phyloP scores from a whole-genome alignment of 2,329 filamentous ascomycete species.

The Penicillium sp. region DNA sequence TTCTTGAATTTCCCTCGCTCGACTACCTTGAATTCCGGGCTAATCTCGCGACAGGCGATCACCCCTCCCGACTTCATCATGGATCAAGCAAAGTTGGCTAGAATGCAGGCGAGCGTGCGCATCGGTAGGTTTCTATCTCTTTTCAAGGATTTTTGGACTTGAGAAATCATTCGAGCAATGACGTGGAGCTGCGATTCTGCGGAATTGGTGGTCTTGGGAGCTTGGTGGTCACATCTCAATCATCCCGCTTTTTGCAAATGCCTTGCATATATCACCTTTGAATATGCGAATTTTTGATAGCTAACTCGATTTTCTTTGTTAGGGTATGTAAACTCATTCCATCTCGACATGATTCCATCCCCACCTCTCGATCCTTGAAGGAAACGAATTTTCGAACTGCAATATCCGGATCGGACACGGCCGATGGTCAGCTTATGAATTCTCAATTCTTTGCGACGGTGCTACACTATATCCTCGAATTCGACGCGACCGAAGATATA shows the following conservation, averaged over 20 bases:
- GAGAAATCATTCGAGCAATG: neutral
- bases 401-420: neutral
- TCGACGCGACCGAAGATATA: neutral
- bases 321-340: conserved; percentile 29
- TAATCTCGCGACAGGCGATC: conserved; percentile 19
- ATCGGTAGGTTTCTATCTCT: conserved; percentile 61
- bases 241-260: neutral
- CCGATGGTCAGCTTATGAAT: neutral
- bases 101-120: conserved; percentile 64
- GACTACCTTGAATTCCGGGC: conserved; percentile 11
- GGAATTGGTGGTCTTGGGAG: conserved; percentile 8
- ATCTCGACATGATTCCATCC: neutral
- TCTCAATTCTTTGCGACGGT: neutral
- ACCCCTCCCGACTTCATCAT: conserved; percentile 48
- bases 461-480: neutral
- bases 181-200: conserved; percentile 11
- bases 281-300: conserved; percentile 1
- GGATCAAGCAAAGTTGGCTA: conserved; percentile 66
- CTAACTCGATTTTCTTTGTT: conserved; percentile 17
- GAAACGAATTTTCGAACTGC: conserved; percentile 4
- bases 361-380: neutral
- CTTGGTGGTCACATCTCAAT: conserved; percentile 8
- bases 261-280: neutral
- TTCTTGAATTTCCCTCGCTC: neutral
- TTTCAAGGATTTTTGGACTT: neutral